Evolutionary conservation across 2,329 filamentous ascomycete genomes (phyloP), one percentile per base, ranked within the genome.

Genomic region (Chalaropsis thielavioides): DNA sequence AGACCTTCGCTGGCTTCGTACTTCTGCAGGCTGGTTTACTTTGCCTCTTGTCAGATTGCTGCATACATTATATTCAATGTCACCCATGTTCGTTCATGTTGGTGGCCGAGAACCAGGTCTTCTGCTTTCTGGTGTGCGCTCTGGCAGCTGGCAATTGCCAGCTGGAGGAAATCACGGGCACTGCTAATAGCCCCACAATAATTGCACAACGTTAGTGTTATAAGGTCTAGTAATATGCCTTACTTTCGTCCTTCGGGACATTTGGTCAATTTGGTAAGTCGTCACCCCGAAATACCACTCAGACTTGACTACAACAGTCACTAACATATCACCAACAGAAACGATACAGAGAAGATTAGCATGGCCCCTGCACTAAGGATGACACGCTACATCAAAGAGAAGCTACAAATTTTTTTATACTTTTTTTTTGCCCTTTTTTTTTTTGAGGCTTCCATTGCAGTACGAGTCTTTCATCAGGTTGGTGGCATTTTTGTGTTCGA

Each of bases 321-420:
- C 66, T 67, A 67, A 67, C 66, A 31, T 10, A 0, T 8, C 7
- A 5, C 38, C 27, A 19, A 66, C 35, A 67, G 64, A 65, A 67
- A 67, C 65, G 63, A 64, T 71, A 84, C 81, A 86, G 83, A 86
- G 83, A 86, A 86, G 82, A 86, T 86, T 88, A 88, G 86, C 86
- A 88, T 88, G 85, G 85, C 85, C 86, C 83, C 82, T 85, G 83
- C 81, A 85, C 89, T 92, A 92, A 92, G 89, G 89, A 92, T 92
- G 89, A 92, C 88, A 91, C 86, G 85, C 85, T 87, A 80, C 83
- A 85, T 83, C 84, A 87, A 87, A 88, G 85, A 87, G 85, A 86
- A 83, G 81, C 83, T 83, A 80, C 63, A 63, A 65, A 67, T 67
- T 67, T 67, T 43, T 67, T 41, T 83, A 80, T 61, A 63, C 63